A percentile compares a stretch with the other conserved stretches of the same genome.
These are phyloP conservation scores for Phylloporus arenicola DNA, from an alignment of 768 basidiomycete species.

Conservation along the genomic window DNA sequence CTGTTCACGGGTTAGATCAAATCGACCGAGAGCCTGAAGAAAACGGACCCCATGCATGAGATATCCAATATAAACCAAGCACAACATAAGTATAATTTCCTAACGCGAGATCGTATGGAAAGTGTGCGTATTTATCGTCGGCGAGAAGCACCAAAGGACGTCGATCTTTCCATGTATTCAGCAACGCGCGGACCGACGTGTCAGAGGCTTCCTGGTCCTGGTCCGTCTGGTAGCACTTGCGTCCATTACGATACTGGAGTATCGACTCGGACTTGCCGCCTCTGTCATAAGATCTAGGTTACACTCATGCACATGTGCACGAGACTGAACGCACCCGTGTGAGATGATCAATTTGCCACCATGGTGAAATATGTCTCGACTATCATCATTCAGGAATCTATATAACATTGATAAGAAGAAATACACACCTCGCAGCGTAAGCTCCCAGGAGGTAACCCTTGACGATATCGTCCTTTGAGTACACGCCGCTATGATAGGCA, in stretches of 20 bases:
- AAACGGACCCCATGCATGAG: constrained; percentile 46
- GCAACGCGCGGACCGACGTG: constrained; percentile 64
- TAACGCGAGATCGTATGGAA: constrained; percentile 61
- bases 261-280: constrained; percentile 66
- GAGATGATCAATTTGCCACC: constrained; percentile 72
- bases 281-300: constrained; percentile 33
- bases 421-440: constrained; percentile 56
- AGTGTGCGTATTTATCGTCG: constrained; percentile 67
- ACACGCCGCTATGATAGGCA: constrained; percentile 79
- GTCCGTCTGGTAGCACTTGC: constrained; percentile 38
- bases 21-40: background rate
- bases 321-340: constrained; percentile 56
- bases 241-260: constrained; percentile 37
- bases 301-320: background rate
- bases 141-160: constrained; percentile 66
- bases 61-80: constrained; percentile 60
- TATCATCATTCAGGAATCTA: constrained; percentile 27
- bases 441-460: constrained; percentile 76
- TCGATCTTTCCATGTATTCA: constrained; percentile 48
- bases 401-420: background rate
- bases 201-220: constrained; percentile 66
- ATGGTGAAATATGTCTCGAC: constrained; percentile 64
- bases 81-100: constrained; percentile 48
- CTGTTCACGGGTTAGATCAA: constrained; percentile 27
- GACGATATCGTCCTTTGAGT: constrained; percentile 51